Percentiles rank a stretch among this genome's conserved stretches.
These are phyloP conservation scores for Haberlea rhodopensis DNA, from an alignment of 257 asterid genomes.

Conservation along the genomic window DNA sequence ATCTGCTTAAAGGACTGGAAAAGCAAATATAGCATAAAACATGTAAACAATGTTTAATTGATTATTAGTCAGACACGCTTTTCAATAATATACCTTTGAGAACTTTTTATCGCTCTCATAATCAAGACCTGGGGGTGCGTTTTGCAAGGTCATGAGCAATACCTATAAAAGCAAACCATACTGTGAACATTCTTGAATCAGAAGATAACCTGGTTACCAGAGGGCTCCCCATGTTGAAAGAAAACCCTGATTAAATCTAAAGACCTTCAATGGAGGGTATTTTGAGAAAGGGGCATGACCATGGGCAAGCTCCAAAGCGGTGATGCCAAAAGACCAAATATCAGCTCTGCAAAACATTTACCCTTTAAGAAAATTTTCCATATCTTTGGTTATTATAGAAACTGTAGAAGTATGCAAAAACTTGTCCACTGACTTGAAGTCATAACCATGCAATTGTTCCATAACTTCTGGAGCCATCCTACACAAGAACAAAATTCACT, in stretches of 20 bases:
- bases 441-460: slow-evolving; percentile 96
- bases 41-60: slow-evolving; percentile 16
- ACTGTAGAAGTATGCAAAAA: slow-evolving; percentile 24
- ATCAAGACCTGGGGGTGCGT: slow-evolving; percentile 99
- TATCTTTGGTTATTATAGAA: slow-evolving; percentile 16
- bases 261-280: slow-evolving; percentile 99
- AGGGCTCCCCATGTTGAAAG: slow-evolving; percentile 12
- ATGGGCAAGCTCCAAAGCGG: slow-evolving; percentile 98
- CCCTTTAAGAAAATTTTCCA: slow-evolving; percentile 12
- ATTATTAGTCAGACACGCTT: neutral
- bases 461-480: slow-evolving; percentile 99
- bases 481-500: slow-evolving; percentile 30
- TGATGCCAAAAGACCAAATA: slow-evolving; percentile 99
- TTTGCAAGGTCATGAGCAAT: slow-evolving; percentile 94
- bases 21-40: slow-evolving; percentile 26
- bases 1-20: slow-evolving; percentile 45
- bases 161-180: slow-evolving; percentile 48
- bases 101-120: slow-evolving; percentile 91
- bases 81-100: slow-evolving; percentile 61
- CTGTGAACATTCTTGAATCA: slow-evolving; percentile 19
- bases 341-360: slow-evolving; percentile 67
- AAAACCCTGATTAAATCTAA: slow-evolving; percentile 12
- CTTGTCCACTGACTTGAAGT: slow-evolving; percentile 71
- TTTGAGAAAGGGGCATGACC: slow-evolving; percentile 99
- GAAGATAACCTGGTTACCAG: neutral